phyloP scores from a whole-genome alignment of 2,329 filamentous ascomycete genomes.

The Scedosporium apiospermum region DNA sequence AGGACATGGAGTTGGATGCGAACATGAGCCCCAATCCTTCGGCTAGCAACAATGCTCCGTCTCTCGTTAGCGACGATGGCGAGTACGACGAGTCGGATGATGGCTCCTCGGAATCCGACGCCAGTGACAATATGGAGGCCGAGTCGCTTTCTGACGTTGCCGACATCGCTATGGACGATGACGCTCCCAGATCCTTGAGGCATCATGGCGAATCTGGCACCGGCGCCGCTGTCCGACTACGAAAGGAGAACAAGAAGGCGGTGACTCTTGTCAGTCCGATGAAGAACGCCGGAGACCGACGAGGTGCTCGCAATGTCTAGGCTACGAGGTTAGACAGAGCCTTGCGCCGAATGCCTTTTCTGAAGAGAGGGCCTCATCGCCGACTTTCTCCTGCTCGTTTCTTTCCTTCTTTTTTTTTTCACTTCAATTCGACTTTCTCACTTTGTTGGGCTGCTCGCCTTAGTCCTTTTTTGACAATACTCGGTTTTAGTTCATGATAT shows the following conservation, averaged over 20 bases:
- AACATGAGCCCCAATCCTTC: slow-evolving; percentile 61
- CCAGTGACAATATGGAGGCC: slow-evolving; percentile 47
- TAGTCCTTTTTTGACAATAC: slow-evolving; percentile 19
- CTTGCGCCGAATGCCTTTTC: neutral
- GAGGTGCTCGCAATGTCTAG: slow-evolving; percentile 18
- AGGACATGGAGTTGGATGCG: slow-evolving; percentile 46
- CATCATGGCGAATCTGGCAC: slow-evolving; percentile 29
- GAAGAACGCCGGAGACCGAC: slow-evolving; percentile 24
- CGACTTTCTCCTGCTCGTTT: neutral
- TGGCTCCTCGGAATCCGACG: slow-evolving; percentile 49
- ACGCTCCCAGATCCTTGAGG: slow-evolving; percentile 34
- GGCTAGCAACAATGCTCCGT: slow-evolving; percentile 69
- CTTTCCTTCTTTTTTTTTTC: neutral
- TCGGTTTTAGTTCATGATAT: slow-evolving; percentile 16
- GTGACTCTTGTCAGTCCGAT: slow-evolving; percentile 46
- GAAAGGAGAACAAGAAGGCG: slow-evolving; percentile 45
- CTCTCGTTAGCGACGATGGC: slow-evolving; percentile 70
- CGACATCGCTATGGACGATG: slow-evolving; percentile 53
- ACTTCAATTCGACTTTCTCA: neutral
- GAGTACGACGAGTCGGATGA: slow-evolving; percentile 67
- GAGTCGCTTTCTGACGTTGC: slow-evolving; percentile 51
- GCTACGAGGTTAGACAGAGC: neutral
- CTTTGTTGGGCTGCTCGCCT: slow-evolving; percentile 6
- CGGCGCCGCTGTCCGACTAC: slow-evolving; percentile 34
- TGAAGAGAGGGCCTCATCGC: neutral